phyloP scores from a whole-genome alignment of 2,329 filamentous ascomycete genomes.

The Fusarium dimerum region DNA sequence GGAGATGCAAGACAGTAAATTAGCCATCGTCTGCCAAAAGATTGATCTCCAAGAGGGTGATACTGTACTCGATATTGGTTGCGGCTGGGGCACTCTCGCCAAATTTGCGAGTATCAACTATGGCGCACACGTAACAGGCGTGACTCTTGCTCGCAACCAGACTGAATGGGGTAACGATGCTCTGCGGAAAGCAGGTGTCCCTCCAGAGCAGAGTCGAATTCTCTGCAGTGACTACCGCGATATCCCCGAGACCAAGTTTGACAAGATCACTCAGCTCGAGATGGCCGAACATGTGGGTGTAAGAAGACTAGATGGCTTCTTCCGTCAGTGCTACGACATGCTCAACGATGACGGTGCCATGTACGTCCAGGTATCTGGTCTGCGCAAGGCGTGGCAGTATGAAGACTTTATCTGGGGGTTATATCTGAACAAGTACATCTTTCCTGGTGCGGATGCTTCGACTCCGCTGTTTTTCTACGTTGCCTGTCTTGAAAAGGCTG shows the following conservation, averaged over 20 bases:
- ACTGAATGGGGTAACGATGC: slow-evolving; percentile 92
- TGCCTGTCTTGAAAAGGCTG: slow-evolving; percentile 69
- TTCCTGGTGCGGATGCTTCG: slow-evolving; percentile 91
- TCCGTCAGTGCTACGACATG: slow-evolving; percentile 87
- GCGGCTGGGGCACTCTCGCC: slow-evolving; percentile 91
- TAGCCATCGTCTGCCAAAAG: slow-evolving; percentile 92
- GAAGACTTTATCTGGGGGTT: slow-evolving; percentile 95
- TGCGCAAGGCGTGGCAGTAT: slow-evolving; percentile 92
- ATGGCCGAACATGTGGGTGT: slow-evolving; percentile 98
- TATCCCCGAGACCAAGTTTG: slow-evolving; percentile 78
- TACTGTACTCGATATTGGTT: slow-evolving; percentile 85
- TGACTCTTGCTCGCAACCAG: slow-evolving; percentile 91
- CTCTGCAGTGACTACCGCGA: slow-evolving; percentile 96
- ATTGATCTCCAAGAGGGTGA: slow-evolving; percentile 79
- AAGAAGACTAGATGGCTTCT: slow-evolving; percentile 75
- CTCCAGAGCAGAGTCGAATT: slow-evolving; percentile 82
- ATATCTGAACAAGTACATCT: slow-evolving; percentile 98
- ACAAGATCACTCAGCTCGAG: slow-evolving; percentile 94
- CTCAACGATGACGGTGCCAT: slow-evolving; percentile 91
- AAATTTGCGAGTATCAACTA: slow-evolving; percentile 90
- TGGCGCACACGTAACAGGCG: slow-evolving; percentile 77
- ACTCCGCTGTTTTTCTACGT: slow-evolving; percentile 85
- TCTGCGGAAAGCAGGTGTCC: slow-evolving; percentile 73
- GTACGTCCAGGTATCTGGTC: slow-evolving; percentile 89
- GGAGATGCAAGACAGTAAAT: slow-evolving; percentile 94